Conservation (phyloP, 495 filamentous ascomycete species). For the Trichoderma gamsii region DNA sequence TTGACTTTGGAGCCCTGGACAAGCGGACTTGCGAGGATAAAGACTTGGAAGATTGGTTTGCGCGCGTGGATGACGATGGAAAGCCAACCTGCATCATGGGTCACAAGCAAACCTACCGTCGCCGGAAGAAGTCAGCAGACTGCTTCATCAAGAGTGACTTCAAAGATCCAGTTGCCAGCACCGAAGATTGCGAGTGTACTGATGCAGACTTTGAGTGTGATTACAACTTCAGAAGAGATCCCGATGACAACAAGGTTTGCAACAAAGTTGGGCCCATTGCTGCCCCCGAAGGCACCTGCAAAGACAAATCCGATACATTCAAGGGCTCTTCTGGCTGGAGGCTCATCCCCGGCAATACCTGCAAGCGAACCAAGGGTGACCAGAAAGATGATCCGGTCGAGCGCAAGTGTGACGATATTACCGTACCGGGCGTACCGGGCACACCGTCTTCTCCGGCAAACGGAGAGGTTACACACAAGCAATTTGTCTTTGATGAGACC, state of each 20-base stretch:
- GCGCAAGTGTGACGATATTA: conserved; percentile 45
- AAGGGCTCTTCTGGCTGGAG: conserved; percentile 84
- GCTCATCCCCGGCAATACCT: conserved; percentile 85
- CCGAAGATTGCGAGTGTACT: conserved; percentile 70
- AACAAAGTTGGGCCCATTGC: conserved; percentile 43
- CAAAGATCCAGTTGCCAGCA: conserved; percentile 59
- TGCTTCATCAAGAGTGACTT: conserved; percentile 88
- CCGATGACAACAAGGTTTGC: conserved; percentile 53
- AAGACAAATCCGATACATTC: conserved; percentile 56
- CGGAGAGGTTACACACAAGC: conserved; percentile 54
- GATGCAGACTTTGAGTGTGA: conserved; percentile 89
- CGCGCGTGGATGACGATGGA: conserved; percentile 70
- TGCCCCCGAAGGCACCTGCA: conserved; percentile 60
- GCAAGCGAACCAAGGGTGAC: conserved; percentile 51
- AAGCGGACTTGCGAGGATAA: conserved; percentile 70
- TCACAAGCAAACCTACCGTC: conserved; percentile 73
- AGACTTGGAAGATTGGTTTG: conserved; percentile 85
- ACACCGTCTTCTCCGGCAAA: conserved; percentile 38
- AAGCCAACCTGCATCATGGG: conserved; percentile 91
- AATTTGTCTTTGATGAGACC: conserved; percentile 50
- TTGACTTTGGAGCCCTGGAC: conserved; percentile 80
- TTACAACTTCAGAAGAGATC: conserved; percentile 64
- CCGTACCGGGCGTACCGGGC: conserved; percentile 23
- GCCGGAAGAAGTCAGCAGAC: conserved; percentile 76
- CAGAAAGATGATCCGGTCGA: conserved; percentile 57